Evolutionary conservation across 345 rosid species (phyloP).

Genomic region (Draba incana): DNA sequence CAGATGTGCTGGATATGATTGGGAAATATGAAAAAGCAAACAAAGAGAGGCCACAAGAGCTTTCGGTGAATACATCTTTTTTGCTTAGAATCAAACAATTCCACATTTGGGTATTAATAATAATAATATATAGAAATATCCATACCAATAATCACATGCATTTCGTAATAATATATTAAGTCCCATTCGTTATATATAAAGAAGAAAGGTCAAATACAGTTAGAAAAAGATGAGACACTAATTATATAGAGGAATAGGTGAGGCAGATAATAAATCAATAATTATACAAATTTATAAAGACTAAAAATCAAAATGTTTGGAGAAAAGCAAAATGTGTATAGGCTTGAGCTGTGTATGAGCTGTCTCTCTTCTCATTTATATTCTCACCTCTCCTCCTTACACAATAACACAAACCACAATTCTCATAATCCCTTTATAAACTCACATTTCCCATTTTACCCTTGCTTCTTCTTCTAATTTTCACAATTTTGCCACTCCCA

Average conservation of each 20-base stretch:
- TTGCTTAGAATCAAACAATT: constrained; percentile 16
- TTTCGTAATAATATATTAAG: not conserved
- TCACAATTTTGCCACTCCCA: constrained; percentile 21
- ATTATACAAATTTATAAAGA: not conserved
- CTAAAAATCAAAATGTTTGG: not conserved
- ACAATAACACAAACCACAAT: constrained; percentile 36
- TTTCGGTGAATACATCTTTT: constrained; percentile 36
- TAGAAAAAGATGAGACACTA: not conserved
- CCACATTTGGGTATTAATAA: not conserved
- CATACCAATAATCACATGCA: constrained; percentile 15
- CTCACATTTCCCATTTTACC: constrained; percentile 24
- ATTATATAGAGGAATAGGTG: constrained; percentile 8
- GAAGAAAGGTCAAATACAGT: not conserved
- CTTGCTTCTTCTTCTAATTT: constrained; percentile 17
- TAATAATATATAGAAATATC: not conserved
- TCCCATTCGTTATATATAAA: not conserved
- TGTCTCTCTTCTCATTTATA: constrained; percentile 51
- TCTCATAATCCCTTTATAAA: constrained; percentile 29
- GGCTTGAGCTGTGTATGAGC: constrained; percentile 84
- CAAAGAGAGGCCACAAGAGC: constrained; percentile 27
- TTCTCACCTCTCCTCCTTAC: constrained; percentile 1
- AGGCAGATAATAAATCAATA: not conserved
- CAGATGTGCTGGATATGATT: constrained; percentile 29
- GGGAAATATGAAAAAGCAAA: constrained; percentile 19
- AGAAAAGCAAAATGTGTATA: not conserved